Evolutionary conservation across 331 rosid genomes (phyloP).

Genomic region (Phaseolus coccineus): DNA sequence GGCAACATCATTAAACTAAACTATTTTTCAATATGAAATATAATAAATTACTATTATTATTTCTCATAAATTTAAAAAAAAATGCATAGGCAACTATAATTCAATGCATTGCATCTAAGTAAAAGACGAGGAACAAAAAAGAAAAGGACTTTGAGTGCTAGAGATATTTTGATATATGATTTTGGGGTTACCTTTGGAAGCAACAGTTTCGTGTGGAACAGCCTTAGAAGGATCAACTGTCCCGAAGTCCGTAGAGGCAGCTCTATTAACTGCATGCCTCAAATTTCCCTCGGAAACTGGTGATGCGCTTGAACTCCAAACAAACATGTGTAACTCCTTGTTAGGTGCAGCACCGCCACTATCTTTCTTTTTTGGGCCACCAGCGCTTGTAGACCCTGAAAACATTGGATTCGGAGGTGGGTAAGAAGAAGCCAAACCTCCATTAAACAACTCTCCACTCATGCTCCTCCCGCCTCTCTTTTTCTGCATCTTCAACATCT

Average conservation of each 20-base stretch:
- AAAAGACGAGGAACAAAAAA: neutral
- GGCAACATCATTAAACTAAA: too few species aligned
- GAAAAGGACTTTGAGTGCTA: slow-evolving; percentile 20
- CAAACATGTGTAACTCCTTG: slow-evolving; percentile 96
- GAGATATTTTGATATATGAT: neutral
- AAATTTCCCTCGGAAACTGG: slow-evolving; percentile 91
- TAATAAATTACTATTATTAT: too few species aligned
- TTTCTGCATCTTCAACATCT: slow-evolving; percentile 64
- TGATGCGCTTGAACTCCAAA: slow-evolving; percentile 95
- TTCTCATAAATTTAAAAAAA: too few species aligned
- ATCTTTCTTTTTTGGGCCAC: slow-evolving; percentile 66
- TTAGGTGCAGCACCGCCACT: slow-evolving; percentile 44
- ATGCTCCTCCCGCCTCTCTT: slow-evolving; percentile 74
- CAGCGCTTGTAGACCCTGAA: slow-evolving; percentile 68
- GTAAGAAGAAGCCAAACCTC: slow-evolving; percentile 57
- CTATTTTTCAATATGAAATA: too few species aligned
- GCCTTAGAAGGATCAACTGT: slow-evolving; percentile 67
- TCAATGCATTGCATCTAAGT: neutral
- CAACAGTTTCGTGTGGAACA: slow-evolving; percentile 63
- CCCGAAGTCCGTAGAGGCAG: slow-evolving; percentile 63
- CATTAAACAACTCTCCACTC: slow-evolving; percentile 82
- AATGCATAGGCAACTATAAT: too few species aligned
- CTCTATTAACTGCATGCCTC: slow-evolving; percentile 71
- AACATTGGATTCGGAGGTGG: slow-evolving; percentile 93
- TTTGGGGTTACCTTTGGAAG: slow-evolving; percentile 61